Percentiles rank a stretch among this genome's conserved stretches.
These are phyloP conservation scores for Amanita pallidorosea DNA, from an alignment of 768 basidiomycete species.

Conservation along the genomic window DNA sequence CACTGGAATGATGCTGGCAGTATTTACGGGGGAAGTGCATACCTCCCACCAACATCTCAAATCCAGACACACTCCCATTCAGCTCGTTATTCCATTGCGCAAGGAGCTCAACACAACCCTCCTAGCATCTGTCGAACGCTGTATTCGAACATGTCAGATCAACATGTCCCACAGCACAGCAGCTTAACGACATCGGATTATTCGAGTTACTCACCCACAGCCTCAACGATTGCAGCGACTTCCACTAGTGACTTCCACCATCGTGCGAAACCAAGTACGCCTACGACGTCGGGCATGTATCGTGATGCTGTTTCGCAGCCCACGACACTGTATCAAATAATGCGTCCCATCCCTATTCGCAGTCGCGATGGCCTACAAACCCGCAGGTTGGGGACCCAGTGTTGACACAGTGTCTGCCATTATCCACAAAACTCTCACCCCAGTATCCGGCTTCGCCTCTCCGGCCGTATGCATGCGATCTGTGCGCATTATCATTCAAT, in stretches of 20 bases:
- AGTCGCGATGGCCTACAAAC: conserved; percentile 35
- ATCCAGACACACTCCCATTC: not conserved
- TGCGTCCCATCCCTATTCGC: conserved; percentile 20
- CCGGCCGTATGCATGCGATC: conserved; percentile 56
- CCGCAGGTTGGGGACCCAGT: conserved; percentile 14
- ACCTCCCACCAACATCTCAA: not conserved
- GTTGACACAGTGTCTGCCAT: conserved; percentile 19
- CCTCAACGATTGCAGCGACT: not conserved
- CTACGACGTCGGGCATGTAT: not conserved
- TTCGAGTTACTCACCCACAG: not conserved
- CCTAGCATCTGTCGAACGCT: not conserved
- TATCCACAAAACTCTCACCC: conserved; percentile 25
- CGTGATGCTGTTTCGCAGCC: not conserved
- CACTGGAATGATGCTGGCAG: conserved; percentile 1
- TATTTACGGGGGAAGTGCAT: not conserved
- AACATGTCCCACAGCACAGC: not conserved
- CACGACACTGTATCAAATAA: conserved; percentile 8
- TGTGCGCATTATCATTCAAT: conserved; percentile 77
- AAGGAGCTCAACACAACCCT: not conserved
- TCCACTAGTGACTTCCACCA: not conserved
- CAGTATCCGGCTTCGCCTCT: conserved; percentile 50
- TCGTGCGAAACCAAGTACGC: not conserved
- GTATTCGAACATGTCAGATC: not conserved
- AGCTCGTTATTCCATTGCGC: conserved; percentile 2
- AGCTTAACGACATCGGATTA: not conserved